Base-by-base conservation (phyloP, 2,329 filamentous ascomycete species). In the Talaromyces sp. region DNA sequence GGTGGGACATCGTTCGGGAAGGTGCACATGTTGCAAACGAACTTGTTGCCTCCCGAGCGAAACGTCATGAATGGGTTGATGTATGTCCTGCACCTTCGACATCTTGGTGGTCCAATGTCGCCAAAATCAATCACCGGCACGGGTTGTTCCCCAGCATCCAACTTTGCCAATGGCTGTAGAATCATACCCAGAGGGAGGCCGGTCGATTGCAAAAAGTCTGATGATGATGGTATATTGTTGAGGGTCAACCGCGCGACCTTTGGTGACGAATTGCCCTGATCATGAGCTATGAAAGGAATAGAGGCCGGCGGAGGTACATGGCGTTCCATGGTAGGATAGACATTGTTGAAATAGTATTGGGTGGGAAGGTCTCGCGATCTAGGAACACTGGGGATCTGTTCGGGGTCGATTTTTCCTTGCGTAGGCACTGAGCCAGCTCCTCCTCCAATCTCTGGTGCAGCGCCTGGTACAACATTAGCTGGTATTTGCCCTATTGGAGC, bases 21-120 rank as follows among this genome's bases (percentile, higher is more conserved):
- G 24, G 91, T 95, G 81, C 95, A 99, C 80, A 99, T 91, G 75
- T 99, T 99, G 82, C 95, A 99, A 61, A 97, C 92, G 76, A 97
- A 96, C 76, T 96, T 97, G 80, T 94, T 97, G 65, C 95, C 95
- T 43, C 94, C 94, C 16, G 90, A 90, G 66, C 90, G 87, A 84
- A 99, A 99, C 74, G 93, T 91, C 95, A 99, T 98, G 76, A 99
- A 99, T 1, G 95, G 95, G 74, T 99, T 99, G 80, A 99, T 96
- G 79, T 99, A 99, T 14, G 94, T 90, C 74, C 95, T 87, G 82
- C 95, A 99, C 79, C 95, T 86, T 72, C 92, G 88, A 79, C 95
- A 99, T 76, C 95, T 87, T 24, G 95, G 95, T 47, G 95, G 95
- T 0, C 95, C 95, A 45, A 82, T 81, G 48, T 97, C 93, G 58